Conservation (phyloP, 495 filamentous ascomycete species). For the Podospora comata region DNA sequence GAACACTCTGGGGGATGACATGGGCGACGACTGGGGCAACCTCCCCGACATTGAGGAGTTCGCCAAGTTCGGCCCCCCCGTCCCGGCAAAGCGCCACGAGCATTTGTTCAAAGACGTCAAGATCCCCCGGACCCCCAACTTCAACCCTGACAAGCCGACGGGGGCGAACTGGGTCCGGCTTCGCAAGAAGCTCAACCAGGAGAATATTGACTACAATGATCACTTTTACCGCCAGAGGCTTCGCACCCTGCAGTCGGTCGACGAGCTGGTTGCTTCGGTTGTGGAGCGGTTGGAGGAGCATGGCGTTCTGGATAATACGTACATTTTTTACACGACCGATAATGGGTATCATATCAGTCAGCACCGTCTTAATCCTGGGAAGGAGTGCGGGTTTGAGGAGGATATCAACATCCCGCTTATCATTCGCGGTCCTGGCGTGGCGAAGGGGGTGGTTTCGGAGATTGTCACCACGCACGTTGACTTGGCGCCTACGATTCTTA, state of each 20-base stretch:
- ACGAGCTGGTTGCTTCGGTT: slow-evolving; percentile 63
- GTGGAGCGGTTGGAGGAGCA: slow-evolving; percentile 50
- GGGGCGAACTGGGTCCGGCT: slow-evolving; percentile 62
- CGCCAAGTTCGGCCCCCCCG: slow-evolving; percentile 48
- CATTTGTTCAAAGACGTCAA: slow-evolving; percentile 47
- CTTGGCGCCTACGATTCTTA: slow-evolving; percentile 62
- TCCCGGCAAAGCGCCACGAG: slow-evolving; percentile 47
- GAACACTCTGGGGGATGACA: neutral
- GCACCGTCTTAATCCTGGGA: slow-evolving; percentile 68
- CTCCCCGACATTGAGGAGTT: slow-evolving; percentile 17
- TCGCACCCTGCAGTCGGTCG: slow-evolving; percentile 62
- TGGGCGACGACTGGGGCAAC: slow-evolving; percentile 4
- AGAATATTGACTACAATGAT: slow-evolving; percentile 62
- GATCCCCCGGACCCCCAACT: slow-evolving; percentile 53
- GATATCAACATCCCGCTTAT: slow-evolving; percentile 70
- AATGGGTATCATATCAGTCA: slow-evolving; percentile 77
- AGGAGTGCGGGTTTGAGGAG: slow-evolving; percentile 68
- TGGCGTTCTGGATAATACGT: slow-evolving; percentile 62
- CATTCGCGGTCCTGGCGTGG: slow-evolving; percentile 58
- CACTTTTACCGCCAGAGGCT: slow-evolving; percentile 64
- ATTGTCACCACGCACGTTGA: slow-evolving; percentile 67
- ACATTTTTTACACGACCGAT: slow-evolving; percentile 68
- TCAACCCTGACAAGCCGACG: slow-evolving; percentile 51
- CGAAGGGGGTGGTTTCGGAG: slow-evolving; percentile 42
- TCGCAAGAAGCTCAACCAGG: slow-evolving; percentile 50